phyloP scores from a whole-genome alignment of 2,329 filamentous ascomycete species.

The Colletotrichum sojae region DNA sequence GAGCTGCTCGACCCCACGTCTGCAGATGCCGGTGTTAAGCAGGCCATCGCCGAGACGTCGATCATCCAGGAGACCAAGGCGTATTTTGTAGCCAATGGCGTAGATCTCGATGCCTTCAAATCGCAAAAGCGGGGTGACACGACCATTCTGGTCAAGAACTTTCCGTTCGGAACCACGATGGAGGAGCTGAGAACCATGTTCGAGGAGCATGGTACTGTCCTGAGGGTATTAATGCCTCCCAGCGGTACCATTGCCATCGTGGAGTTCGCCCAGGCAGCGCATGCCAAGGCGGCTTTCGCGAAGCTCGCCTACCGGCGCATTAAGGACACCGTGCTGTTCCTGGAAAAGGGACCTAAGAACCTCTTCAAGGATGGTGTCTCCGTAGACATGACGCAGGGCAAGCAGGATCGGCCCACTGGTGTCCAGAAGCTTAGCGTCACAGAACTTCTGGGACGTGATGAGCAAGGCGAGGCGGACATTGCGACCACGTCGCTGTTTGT shows the following conservation, averaged over 20 bases:
- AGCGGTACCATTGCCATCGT: constrained; percentile 94
- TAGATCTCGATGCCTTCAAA: constrained; percentile 94
- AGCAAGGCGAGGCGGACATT: constrained; percentile 66
- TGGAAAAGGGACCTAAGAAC: constrained; percentile 92
- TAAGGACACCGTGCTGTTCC: constrained; percentile 90
- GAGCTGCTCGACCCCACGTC: constrained; percentile 96
- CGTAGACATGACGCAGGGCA: constrained; percentile 46
- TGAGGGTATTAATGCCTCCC: constrained; percentile 90
- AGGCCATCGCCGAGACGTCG: constrained; percentile 95
- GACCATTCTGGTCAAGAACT: constrained; percentile 94
- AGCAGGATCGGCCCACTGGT: constrained; percentile 55
- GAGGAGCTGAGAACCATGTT: constrained; percentile 87
- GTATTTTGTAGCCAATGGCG: constrained; percentile 89
- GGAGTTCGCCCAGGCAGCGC: constrained; percentile 83
- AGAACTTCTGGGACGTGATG: constrained; percentile 75
- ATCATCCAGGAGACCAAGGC: constrained; percentile 96
- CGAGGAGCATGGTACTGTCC: constrained; percentile 86
- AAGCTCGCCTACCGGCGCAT: constrained; percentile 90
- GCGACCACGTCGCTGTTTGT: constrained; percentile 91
- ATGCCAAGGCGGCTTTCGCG: constrained; percentile 87
- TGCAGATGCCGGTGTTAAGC: constrained; percentile 93
- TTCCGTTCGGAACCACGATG: constrained; percentile 84
- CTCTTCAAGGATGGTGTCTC: constrained; percentile 69
- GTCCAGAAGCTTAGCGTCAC: constrained; percentile 76
- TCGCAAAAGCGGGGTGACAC: constrained; percentile 86